These are phyloP conservation scores for Diaporthe eres DNA, from an alignment of 2,329 filamentous ascomycete genomes.

Conservation along the genomic window DNA sequence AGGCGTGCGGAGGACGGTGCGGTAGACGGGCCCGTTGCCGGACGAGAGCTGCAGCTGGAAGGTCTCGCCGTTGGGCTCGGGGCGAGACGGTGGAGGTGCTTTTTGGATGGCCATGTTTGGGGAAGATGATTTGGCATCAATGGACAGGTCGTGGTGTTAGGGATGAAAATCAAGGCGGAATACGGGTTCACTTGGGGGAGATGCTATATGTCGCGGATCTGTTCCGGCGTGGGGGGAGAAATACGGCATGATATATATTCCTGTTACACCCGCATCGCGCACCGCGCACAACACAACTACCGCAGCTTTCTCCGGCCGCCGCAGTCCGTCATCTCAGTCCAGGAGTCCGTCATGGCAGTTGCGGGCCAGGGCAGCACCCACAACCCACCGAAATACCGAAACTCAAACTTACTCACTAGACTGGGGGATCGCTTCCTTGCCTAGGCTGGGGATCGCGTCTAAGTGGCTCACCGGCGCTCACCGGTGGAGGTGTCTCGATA, in stretches of 20 bases:
- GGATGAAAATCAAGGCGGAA: background rate
- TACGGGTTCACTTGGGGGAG: background rate
- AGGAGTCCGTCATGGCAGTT: background rate
- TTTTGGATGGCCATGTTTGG: constrained; percentile 3
- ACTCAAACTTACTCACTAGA: background rate
- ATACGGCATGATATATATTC: constrained; percentile 23
- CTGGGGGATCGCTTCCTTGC: background rate
- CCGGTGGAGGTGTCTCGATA: constrained; percentile 28
- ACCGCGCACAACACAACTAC: background rate
- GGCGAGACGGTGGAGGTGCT: background rate
- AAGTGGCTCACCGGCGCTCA: constrained; percentile 24
- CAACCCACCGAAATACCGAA: background rate
- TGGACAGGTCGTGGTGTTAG: background rate
- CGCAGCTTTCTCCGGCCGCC: background rate
- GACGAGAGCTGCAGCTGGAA: constrained; percentile 54
- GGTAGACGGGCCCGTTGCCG: constrained; percentile 54
- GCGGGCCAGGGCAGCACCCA: background rate
- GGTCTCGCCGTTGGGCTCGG: constrained; percentile 38
- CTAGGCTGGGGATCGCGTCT: background rate
- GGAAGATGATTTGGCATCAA: too few relatives aligned
- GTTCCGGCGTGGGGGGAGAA: background rate
- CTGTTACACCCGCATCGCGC: constrained; percentile 3
- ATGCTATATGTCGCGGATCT: background rate
- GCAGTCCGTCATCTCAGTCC: background rate
- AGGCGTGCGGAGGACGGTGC: constrained; percentile 52